Evolutionary conservation across 2,329 filamentous ascomycete genomes (phyloP).

Genomic region (Calonectria naviculata): DNA sequence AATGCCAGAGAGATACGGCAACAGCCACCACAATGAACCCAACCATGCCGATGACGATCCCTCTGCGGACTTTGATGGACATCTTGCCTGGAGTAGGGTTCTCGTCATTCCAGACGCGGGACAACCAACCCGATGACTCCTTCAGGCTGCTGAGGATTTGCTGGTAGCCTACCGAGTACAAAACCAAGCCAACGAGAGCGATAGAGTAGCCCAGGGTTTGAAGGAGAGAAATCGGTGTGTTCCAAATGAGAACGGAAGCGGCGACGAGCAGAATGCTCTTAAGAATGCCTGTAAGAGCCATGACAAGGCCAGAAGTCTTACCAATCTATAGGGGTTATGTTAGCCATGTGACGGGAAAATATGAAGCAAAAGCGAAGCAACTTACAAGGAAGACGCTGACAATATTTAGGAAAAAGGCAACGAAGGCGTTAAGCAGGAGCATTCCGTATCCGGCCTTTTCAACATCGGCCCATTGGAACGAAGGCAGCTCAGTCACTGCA

Average conservation of each 20-base stretch:
- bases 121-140: conserved; percentile 37
- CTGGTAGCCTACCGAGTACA: conserved; percentile 59
- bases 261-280: conserved; percentile 88
- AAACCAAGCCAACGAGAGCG: conserved; percentile 64
- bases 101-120: conserved; percentile 34
- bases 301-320: conserved; percentile 86
- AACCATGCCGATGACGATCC: conserved; percentile 35
- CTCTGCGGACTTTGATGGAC: conserved; percentile 33
- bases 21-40: conserved; percentile 41
- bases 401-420: conserved; percentile 85
- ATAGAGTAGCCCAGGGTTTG: conserved; percentile 84
- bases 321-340: conserved; percentile 70
- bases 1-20: conserved; percentile 40
- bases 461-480: conserved; percentile 74
- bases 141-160: conserved; percentile 41
- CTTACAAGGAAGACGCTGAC: conserved; percentile 88
- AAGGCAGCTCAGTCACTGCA: conserved; percentile 74
- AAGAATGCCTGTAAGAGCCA: conserved; percentile 87
- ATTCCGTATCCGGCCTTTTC: conserved; percentile 72
- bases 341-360: conserved; percentile 12
- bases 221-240: conserved; percentile 74
- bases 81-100: conserved; percentile 31
- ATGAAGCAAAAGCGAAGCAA: conserved; percentile 29
- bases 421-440: conserved; percentile 78
- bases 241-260: conserved; percentile 82